Percentiles rank a stretch among this genome's conserved stretches.
Evolutionary conservation across 306 rosid genomes (phyloP).

Genomic region (Begonia fuchsioides): DNA sequence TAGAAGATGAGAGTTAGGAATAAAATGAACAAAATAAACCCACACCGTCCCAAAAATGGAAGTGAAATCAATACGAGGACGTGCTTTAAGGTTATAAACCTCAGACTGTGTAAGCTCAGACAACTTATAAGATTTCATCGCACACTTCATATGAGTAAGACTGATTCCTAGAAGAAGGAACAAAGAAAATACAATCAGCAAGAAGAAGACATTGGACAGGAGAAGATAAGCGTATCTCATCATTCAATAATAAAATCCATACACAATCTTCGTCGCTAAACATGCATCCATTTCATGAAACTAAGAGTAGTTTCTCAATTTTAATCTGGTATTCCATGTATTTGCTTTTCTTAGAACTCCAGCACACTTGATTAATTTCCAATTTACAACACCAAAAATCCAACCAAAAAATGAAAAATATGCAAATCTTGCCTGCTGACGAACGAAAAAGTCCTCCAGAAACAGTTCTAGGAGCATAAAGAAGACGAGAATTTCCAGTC

Average conservation of each 20-base stretch:
- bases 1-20: not conserved
- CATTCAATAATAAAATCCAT: too few species aligned
- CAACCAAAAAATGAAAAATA: not conserved
- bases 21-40: not conserved
- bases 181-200: slow-evolving; percentile 1
- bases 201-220: not conserved
- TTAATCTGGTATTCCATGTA: too few species aligned
- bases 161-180: slow-evolving; percentile 17
- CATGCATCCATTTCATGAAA: too few species aligned
- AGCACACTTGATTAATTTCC: too few species aligned
- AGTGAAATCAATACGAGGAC: slow-evolving; percentile 86
- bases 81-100: slow-evolving; percentile 64
- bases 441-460: slow-evolving; percentile 1
- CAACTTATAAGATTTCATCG: slow-evolving; percentile 65
- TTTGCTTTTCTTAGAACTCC: too few species aligned
- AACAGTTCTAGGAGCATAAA: not conserved
- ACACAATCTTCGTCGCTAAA: too few species aligned
- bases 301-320: too few species aligned
- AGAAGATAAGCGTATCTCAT: not conserved
- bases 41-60: slow-evolving; percentile 66
- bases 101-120: slow-evolving; percentile 48
- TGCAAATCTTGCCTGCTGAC: slow-evolving; percentile 17
- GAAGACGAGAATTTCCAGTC: not conserved
- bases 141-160: slow-evolving; percentile 23
- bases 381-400: too few species aligned